Conservation (phyloP, 228 moss, liverwort and hornwort species). For the Sphagnum fallax region DNA sequence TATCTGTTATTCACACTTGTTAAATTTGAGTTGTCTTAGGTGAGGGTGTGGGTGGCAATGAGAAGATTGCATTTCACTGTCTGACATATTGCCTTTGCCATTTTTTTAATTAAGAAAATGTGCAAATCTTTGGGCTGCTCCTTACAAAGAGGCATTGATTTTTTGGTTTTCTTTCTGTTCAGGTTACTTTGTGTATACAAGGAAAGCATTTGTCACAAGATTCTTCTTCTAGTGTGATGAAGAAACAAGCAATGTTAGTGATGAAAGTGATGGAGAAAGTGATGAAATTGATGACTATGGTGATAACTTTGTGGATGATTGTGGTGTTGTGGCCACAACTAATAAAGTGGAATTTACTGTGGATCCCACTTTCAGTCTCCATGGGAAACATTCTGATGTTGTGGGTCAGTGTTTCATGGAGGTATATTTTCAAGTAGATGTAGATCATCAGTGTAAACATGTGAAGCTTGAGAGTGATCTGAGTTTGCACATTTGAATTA, state of each 20-base stretch:
- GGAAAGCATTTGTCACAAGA: conserved; percentile 50
- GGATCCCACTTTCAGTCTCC: conserved; percentile 18
- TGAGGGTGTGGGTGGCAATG: not conserved
- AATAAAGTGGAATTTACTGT: conserved; percentile 15
- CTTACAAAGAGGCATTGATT: not conserved
- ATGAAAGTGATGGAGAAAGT: conserved; percentile 1
- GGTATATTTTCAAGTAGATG: conserved; percentile 23
- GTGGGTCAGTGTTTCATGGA: conserved; percentile 85
- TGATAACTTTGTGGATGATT: not conserved
- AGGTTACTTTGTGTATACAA: conserved; percentile 72
- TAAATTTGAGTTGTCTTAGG: not conserved
- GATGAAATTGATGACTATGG: conserved; percentile 2
- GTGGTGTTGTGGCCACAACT: not conserved
- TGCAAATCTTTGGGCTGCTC: not conserved
- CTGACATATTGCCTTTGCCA: not conserved
- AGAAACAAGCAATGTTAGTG: not conserved
- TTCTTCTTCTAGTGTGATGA: conserved; percentile 1
- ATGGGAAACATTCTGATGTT: conserved; percentile 18
- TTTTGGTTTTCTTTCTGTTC: conserved; percentile 1
- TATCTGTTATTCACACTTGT: not conserved
- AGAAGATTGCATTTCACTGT: not conserved
- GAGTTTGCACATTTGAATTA: not conserved
- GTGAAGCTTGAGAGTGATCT: not conserved
- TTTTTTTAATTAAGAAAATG: not conserved
- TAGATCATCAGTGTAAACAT: not conserved